These are phyloP conservation scores for Podosphaera aphanis DNA, from an alignment of 2,329 filamentous ascomycete species.

Conservation along the genomic window DNA sequence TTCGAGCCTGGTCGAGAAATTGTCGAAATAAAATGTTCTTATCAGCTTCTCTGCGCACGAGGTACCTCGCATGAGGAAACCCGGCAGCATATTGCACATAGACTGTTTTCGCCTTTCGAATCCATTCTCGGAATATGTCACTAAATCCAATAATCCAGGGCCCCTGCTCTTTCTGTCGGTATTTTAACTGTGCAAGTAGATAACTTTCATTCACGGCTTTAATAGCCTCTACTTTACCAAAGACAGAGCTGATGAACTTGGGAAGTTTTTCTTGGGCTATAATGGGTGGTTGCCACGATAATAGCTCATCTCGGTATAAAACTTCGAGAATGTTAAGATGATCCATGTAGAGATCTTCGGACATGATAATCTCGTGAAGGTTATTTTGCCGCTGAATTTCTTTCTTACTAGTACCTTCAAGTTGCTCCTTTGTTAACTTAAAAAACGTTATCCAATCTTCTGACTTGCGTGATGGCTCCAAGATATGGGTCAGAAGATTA, in stretches of 20 bases:
- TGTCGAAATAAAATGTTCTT: slow-evolving; percentile 67
- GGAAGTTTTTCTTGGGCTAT: slow-evolving; percentile 56
- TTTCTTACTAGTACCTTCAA: slow-evolving; percentile 52
- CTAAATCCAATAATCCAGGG: slow-evolving; percentile 88
- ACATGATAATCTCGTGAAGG: slow-evolving; percentile 82
- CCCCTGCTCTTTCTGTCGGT: slow-evolving; percentile 87
- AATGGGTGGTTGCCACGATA: slow-evolving; percentile 50
- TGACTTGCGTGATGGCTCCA: slow-evolving; percentile 39
- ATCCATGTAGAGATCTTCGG: slow-evolving; percentile 76
- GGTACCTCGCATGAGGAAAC: slow-evolving; percentile 63
- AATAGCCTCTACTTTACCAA: slow-evolving; percentile 74
- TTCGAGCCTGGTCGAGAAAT: slow-evolving; percentile 61
- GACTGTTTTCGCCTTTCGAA: slow-evolving; percentile 67
- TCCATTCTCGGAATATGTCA: slow-evolving; percentile 96
- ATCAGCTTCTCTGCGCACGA: slow-evolving; percentile 64
- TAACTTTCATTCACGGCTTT: slow-evolving; percentile 83
- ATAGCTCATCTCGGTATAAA: slow-evolving; percentile 65
- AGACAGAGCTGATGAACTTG: slow-evolving; percentile 64
- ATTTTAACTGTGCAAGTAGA: slow-evolving; percentile 80
- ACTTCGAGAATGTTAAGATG: slow-evolving; percentile 67
- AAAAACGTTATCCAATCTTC: slow-evolving; percentile 85
- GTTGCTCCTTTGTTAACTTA: slow-evolving; percentile 52
- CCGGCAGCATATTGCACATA: slow-evolving; percentile 83
- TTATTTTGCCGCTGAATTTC: slow-evolving; percentile 86
- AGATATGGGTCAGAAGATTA: slow-evolving; percentile 52